Base-by-base conservation (phyloP, 2,329 filamentous ascomycete species). In the Eutypella sp. region DNA sequence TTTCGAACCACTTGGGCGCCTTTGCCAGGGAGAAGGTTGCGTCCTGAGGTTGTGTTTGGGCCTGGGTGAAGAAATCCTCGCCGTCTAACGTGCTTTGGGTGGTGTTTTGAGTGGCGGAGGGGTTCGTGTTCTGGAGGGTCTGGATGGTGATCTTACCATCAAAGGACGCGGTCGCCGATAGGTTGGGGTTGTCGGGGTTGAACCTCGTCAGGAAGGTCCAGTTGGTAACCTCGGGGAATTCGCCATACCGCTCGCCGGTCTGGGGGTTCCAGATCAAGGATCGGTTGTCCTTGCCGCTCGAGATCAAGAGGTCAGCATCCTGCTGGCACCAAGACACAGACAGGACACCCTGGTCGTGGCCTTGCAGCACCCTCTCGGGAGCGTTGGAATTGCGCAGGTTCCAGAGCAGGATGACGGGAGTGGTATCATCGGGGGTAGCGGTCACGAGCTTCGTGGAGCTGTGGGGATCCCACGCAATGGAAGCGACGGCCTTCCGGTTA, bases 161-260 rank as follows among this genome's bases (percentile, higher is more conserved):
- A 56, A 97, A 97, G 2, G 92, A 95, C 9, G 95, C 93, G 16
- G 93, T 97, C 16, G 95, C 95, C 41, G 92, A 89, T 47, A 99
- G 75, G 62, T 84, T 88, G 10, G 93, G 92, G 66, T 99, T 96
- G 56, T 88, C 84, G 24, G 93, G 93, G 65, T 96, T 91, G 78
- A 95, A 97, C 51, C 85, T 81, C 5, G 93, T 96, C 63, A 92
- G 84, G 73, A 99, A 99, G 5, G 91, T 96, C 92, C 93, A 99
- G 68, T 97, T 99, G n/a, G 92, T 96, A 44, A 95, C 91, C 59
- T 96, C 89, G 4, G 92, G 91, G 62, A 97, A 92, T 68, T 97
- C 92, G 54, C 95, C 93, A 52, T 90, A 86, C 11, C 81, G 76
- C 62, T 93, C 82, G 44, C 92, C 92, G 3, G 87, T 96, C 60